Evolutionary conservation across 768 basidiomycete genomes (phyloP).

Genomic region (Amanita fuliginea): DNA sequence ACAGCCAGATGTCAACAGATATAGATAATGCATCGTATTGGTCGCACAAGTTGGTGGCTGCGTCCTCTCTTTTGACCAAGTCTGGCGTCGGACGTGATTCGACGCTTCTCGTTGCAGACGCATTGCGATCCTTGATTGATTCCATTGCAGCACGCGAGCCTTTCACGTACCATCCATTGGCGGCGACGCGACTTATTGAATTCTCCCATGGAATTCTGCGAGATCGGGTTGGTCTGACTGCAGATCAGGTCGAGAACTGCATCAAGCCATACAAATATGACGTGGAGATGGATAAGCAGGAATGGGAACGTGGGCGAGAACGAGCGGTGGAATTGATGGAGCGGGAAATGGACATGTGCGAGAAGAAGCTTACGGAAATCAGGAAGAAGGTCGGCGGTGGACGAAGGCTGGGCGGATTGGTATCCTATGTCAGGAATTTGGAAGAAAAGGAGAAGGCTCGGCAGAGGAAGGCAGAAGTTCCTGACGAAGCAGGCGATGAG

Average conservation of each 20-base stretch:
- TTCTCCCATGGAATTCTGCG: constrained; percentile 91
- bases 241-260: constrained; percentile 98
- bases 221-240: constrained; percentile 88
- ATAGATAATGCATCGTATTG: constrained; percentile 82
- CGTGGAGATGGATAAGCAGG: constrained; percentile 84
- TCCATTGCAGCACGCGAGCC: constrained; percentile 84
- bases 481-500: constrained; percentile 32
- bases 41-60: constrained; percentile 94
- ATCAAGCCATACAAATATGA: constrained; percentile 99
- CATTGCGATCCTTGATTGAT: constrained; percentile 81
- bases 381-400: constrained; percentile 81
- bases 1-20: constrained; percentile 36
- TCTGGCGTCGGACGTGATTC: constrained; percentile 92
- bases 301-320: constrained; percentile 83
- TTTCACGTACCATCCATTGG: constrained; percentile 81
- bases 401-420: constrained; percentile 63
- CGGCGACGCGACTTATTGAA: constrained; percentile 81
- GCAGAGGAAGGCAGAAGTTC: constrained; percentile 31
- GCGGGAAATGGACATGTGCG: constrained; percentile 76
- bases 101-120: constrained; percentile 90
- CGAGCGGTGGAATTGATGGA: constrained; percentile 72
- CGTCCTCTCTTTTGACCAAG: constrained; percentile 87
- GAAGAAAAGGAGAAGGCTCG: constrained; percentile 56
- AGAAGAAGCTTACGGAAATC: constrained; percentile 79
- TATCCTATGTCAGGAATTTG: constrained; percentile 69